Percentiles rank a stretch among this genome's conserved stretches.
These are phyloP conservation scores for Cicer pinnatifidum DNA, from an alignment of 306 rosid species.

Conservation along the genomic window DNA sequence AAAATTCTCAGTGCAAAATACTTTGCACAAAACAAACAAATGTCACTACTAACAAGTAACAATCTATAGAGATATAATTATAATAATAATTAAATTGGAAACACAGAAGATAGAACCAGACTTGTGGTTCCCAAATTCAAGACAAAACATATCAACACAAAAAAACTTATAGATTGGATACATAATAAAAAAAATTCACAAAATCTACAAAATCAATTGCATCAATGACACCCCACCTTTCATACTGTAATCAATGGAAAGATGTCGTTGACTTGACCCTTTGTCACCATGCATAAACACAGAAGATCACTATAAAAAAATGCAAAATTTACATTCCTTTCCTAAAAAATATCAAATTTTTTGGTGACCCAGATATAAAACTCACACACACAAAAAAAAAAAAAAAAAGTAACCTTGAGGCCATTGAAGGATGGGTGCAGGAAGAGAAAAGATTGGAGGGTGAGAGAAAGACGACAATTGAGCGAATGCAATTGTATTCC, in stretches of 20 bases:
- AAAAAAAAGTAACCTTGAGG: constrained; percentile 59
- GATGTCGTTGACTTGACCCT: background rate
- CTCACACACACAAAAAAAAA: background rate
- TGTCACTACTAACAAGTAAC: background rate
- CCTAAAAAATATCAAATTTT: background rate
- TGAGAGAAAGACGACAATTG: constrained; percentile 40
- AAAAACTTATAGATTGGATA: background rate
- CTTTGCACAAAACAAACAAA: background rate
- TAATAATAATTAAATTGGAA: background rate
- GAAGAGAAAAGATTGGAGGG: constrained; percentile 63
- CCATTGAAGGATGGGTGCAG: constrained; percentile 69
- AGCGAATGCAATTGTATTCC: constrained; percentile 48
- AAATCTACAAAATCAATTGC: background rate
- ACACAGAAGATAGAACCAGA: background rate
- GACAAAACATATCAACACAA: no score
- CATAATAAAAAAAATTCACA: constrained; percentile 5
- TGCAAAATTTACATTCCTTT: constrained; percentile 1
- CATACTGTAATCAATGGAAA: background rate
- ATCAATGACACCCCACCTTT: background rate
- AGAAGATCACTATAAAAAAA: background rate
- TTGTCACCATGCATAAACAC: background rate
- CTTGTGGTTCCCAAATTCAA: no score
- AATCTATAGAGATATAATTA: background rate
- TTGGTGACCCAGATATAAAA: background rate
- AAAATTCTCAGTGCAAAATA: background rate